These are phyloP conservation scores for Russula vinacea DNA, from an alignment of 768 basidiomycete species.

Conservation along the genomic window DNA sequence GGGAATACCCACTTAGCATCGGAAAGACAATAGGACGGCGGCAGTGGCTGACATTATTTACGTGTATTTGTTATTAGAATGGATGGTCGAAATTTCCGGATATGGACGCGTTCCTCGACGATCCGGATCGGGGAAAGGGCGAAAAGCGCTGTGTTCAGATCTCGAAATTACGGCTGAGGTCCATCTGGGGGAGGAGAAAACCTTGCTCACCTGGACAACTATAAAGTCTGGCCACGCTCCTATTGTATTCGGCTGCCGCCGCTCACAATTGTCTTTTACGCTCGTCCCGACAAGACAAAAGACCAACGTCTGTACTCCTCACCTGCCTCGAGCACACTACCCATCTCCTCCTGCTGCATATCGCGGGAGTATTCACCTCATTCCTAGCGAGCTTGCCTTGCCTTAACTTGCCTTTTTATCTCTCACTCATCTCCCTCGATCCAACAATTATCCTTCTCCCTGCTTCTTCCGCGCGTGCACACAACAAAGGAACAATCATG, in stretches of 20 bases:
- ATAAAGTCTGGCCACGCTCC: constrained; percentile 27
- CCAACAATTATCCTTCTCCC: constrained; percentile 10
- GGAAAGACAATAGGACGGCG: constrained; percentile 30
- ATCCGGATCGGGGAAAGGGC: constrained; percentile 27
- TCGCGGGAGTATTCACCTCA: constrained; percentile 24
- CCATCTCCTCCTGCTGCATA: constrained; percentile 27
- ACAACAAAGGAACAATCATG: constrained; percentile 47
- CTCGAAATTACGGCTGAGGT: constrained; percentile 27
- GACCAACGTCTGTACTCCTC: constrained; percentile 10
- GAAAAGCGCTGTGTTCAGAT: constrained; percentile 14
- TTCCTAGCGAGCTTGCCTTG: constrained; percentile 21
- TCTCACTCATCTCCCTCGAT: constrained; percentile 18
- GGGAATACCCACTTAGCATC: constrained; percentile 15
- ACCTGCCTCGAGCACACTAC: constrained; percentile 23
- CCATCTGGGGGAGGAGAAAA: constrained; percentile 19
- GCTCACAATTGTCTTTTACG: constrained; percentile 28
- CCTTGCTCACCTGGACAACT: constrained; percentile 1
- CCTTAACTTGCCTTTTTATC: constrained; percentile 25
- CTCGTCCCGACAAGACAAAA: constrained; percentile 29
- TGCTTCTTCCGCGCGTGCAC: constrained; percentile 12
- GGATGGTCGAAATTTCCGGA: constrained; percentile 19
- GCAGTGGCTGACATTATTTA: constrained; percentile 30
- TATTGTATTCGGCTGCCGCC: constrained; percentile 31
- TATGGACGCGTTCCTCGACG: constrained; percentile 22
- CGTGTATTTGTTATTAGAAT: constrained; percentile 23